A percentile compares a stretch with the other conserved stretches of the same genome.
Conservation (phyloP, 2,329 filamentous ascomycete species). For the Phaeomoniella chlamydospora region DNA sequence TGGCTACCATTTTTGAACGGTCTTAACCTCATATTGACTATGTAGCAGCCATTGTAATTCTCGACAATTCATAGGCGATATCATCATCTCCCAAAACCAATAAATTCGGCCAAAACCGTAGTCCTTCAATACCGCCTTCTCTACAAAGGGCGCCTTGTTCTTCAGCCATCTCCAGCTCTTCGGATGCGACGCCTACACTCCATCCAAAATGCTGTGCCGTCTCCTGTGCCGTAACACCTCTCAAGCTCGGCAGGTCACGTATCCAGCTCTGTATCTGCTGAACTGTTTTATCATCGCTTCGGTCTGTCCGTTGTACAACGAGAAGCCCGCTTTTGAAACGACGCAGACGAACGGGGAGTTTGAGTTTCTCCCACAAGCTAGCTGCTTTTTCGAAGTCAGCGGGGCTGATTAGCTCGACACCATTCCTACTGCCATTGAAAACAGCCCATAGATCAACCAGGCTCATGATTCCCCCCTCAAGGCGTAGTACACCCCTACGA, state of each 20-base stretch:
- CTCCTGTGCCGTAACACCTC: conserved; percentile 80
- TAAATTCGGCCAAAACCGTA: conserved; percentile 84
- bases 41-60: too few species aligned
- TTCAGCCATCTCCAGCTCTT: conserved; percentile 95
- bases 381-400: conserved; percentile 85
- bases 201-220: conserved; percentile 82
- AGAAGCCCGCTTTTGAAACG: conserved; percentile 89
- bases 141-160: conserved; percentile 76
- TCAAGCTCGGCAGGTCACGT: conserved; percentile 49
- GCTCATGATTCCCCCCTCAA: conserved; percentile 75
- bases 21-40: too few species aligned
- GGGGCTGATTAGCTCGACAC: conserved; percentile 86
- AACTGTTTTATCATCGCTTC: conserved; percentile 83
- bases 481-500: conserved; percentile 58
- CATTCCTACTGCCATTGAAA: conserved; percentile 85
- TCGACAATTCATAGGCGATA: neutral
- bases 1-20: too few species aligned
- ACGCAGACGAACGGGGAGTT: conserved; percentile 70
- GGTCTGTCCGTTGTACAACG: conserved; percentile 77
- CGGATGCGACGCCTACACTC: conserved; percentile 90
- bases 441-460: conserved; percentile 86
- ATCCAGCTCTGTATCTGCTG: conserved; percentile 63
- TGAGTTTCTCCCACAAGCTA: conserved; percentile 72
- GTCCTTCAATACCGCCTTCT: conserved; percentile 80
- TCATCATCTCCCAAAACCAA: conserved; percentile 13